Evolutionary conservation across 306 rosid genomes (phyloP).

Genomic region (Inga leiocalycina): DNA sequence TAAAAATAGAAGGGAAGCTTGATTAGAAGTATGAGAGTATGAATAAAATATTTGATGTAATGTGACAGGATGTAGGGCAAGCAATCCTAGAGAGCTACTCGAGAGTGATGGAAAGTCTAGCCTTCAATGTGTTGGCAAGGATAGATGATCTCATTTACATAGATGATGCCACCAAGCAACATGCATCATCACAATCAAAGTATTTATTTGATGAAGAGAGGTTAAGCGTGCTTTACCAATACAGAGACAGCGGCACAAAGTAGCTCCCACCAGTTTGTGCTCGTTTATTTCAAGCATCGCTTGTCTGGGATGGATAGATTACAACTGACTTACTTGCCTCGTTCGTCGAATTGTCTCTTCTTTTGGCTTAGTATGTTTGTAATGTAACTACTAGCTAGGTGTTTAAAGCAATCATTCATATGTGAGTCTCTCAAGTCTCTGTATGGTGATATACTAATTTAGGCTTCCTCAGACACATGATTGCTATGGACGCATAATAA

Average conservation of each 20-base stretch:
- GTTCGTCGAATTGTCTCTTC: neutral
- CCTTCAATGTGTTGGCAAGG: slow-evolving; percentile 55
- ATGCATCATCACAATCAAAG: slow-evolving; percentile 21
- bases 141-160: slow-evolving; percentile 55
- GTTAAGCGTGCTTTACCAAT: slow-evolving; percentile 25
- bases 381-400: neutral
- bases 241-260: slow-evolving; percentile 30
- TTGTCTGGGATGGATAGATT: neutral
- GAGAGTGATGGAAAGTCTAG: slow-evolving; percentile 56
- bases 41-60: neutral
- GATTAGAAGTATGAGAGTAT: neutral
- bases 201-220: slow-evolving; percentile 4
- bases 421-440: neutral
- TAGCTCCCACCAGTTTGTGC: slow-evolving; percentile 31
- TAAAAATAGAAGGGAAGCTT: neutral
- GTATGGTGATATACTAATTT: neutral
- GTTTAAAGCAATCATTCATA: neutral
- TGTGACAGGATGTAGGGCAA: slow-evolving; percentile 51
- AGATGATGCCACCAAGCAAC: slow-evolving; percentile 47
- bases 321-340: neutral
- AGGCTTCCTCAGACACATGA: neutral
- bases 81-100: slow-evolving; percentile 60
- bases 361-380: neutral
- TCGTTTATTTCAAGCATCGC: slow-evolving; percentile 18
- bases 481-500: neutral